phyloP scores from a whole-genome alignment of 2,329 filamentous ascomycete species.

The Boeremia exigua region DNA sequence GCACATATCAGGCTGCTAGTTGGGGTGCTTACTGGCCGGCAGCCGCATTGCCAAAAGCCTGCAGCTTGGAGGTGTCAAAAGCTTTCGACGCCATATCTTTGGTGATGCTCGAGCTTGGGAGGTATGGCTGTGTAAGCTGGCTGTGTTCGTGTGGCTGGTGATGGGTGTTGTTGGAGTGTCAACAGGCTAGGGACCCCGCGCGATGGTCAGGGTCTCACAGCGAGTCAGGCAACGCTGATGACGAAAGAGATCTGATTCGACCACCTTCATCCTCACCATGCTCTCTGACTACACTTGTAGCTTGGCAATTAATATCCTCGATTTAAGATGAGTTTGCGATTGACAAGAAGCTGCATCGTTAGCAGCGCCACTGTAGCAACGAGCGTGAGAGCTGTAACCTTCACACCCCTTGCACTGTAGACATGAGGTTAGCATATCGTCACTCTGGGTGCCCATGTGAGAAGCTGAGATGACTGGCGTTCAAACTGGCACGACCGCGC shows the following conservation, averaged over 20 bases:
- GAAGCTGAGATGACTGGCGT: no score
- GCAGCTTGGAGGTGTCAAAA: constrained; percentile 66
- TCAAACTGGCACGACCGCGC: no score
- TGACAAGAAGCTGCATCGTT: not conserved
- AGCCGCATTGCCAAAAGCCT: constrained; percentile 76
- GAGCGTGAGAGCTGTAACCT: no score
- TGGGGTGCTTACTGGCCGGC: constrained; percentile 76
- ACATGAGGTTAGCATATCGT: no score
- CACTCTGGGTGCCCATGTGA: no score
- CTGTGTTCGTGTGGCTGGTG: constrained; percentile 17
- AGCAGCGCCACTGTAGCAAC: no score
- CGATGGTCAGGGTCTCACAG: no score
- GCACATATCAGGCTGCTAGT: constrained; percentile 11
- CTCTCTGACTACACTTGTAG: no score
- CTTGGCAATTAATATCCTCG: no score
- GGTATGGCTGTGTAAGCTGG: constrained; percentile 6
- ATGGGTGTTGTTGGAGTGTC: constrained; percentile 7
- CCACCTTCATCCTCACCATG: not conserved
- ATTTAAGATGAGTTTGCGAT: no score
- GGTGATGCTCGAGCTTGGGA: not conserved
- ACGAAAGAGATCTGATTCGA: constrained; percentile 10
- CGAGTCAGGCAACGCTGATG: constrained; percentile 25
- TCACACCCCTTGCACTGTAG: not conserved
- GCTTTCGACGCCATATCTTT: constrained; percentile 51
- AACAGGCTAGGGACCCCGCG: no score